Base-by-base conservation (phyloP, 345 rosid species). In the Trapa bicornis region DNA sequence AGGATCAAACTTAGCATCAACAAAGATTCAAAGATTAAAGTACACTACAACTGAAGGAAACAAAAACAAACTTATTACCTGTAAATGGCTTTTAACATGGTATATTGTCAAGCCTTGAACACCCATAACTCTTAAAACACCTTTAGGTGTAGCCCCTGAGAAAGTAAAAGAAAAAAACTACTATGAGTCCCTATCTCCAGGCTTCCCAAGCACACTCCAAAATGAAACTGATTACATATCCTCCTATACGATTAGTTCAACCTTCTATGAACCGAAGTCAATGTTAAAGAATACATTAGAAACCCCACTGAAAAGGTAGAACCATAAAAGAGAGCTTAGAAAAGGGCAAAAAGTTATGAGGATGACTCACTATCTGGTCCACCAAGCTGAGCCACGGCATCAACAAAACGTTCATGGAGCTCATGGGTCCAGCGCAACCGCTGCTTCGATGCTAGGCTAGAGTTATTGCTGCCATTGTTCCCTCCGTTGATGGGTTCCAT, bases 371-470 rank as follows among this genome's bases (percentile, higher is more conserved):
- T 78, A 79, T 94, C 99, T 65, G 97, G 97, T 73, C 99, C 99
- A 62, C 99, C 99, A 72, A 94, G 97, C 80, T 94, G 99, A 61
- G 97, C 91, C 14, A 94, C 99, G n/a, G 97, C 92, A 84, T 91
- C 95, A 67, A 94, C 99, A 78, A 94, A 94, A 68, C 97, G 99
- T 50, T 94, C 99, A 68, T 94, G 99, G 69, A 94, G 99, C 67
- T 94, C 99, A 73, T 94, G 85, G 22, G 99, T 94, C 99, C 99
- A 94, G 58, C 96, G 97, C 78, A 94, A 67, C 48, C 97, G 82
- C 77, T 91, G 99, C 84, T 94, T 94, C 32, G 99, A 94, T 50
- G 98, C 90, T 75, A 87, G 97, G 82, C 77, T 88, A 57, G 89
- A 73, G 76, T 83, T 86, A 81, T 78, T 83, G 71, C 73, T 78